Evolutionary conservation across 2,329 filamentous ascomycete genomes (phyloP).

Genomic region (Tolypocladium pustulatum): DNA sequence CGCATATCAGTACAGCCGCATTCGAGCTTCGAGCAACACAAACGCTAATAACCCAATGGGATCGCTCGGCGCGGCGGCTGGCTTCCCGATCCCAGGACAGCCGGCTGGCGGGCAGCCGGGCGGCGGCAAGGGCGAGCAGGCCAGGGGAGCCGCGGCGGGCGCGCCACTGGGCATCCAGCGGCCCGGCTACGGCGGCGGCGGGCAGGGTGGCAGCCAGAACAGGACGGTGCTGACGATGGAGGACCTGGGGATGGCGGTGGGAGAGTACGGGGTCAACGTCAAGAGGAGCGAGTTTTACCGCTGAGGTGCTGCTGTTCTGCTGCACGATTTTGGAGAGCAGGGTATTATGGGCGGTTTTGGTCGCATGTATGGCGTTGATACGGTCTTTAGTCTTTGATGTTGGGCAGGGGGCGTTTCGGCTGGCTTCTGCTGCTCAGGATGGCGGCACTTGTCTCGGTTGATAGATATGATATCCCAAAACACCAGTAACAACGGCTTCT

Average conservation of each 20-base stretch:
- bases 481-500: background rate
- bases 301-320: conserved; percentile 24
- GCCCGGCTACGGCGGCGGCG: conserved; percentile 76
- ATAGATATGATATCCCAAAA: background rate
- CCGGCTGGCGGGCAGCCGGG: conserved; percentile 44
- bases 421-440: background rate
- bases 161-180: conserved; percentile 64
- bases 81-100: conserved; percentile 56
- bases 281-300: conserved; percentile 97
- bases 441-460: background rate
- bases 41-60: conserved; percentile 88
- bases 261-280: conserved; percentile 94
- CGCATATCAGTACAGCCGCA: conserved; percentile 94
- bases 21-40: conserved; percentile 74
- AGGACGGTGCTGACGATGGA: conserved; percentile 97
- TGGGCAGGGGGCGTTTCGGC: conserved; percentile 2
- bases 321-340: background rate
- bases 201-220: conserved; percentile 79
- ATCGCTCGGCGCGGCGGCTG: conserved; percentile 65
- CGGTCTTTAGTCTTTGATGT: background rate
- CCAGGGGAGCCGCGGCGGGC: conserved; percentile 20
- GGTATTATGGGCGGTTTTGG: background rate
- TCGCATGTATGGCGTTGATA: conserved; percentile 4
- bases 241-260: conserved; percentile 94
- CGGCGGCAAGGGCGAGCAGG: conserved; percentile 29